Conservation (phyloP, 2,329 filamentous ascomycete species). For the Didymella segeticola region DNA sequence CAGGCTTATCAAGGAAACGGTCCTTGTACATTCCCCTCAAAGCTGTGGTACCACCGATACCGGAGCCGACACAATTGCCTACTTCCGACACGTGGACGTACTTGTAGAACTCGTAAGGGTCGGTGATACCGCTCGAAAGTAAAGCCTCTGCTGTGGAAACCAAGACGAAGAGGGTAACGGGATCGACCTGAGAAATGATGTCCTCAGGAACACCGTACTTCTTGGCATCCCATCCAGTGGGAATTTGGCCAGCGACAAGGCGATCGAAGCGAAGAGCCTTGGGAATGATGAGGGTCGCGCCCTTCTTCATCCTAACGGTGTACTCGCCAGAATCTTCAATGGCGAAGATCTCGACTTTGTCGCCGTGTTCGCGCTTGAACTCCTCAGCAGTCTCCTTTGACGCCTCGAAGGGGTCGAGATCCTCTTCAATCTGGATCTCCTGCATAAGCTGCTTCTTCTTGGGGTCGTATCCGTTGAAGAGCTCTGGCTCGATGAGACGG, state of each 20-base stretch:
- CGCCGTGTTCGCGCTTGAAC: constrained; percentile 95
- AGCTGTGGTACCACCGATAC: constrained; percentile 93
- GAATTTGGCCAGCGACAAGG: constrained; percentile 94
- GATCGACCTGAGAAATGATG: constrained; percentile 96
- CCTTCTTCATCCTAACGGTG: constrained; percentile 93
- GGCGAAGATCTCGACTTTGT: constrained; percentile 97
- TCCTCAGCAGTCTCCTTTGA: constrained; percentile 97
- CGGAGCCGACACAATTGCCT: constrained; percentile 97
- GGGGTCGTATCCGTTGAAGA: constrained; percentile 96
- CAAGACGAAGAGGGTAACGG: constrained; percentile 92
- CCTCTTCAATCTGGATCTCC: constrained; percentile 96
- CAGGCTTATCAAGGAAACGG: constrained; percentile 92
- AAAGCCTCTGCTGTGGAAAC: constrained; percentile 93
- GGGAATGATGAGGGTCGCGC: constrained; percentile 90
- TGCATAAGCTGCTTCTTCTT: constrained; percentile 98
- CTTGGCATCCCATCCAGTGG: constrained; percentile 96
- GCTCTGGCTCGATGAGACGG: constrained; percentile 94
- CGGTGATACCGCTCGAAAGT: constrained; percentile 91
- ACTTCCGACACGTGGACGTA: constrained; percentile 98
- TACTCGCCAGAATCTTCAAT: constrained; percentile 93
- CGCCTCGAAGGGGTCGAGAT: constrained; percentile 94
- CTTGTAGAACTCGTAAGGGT: constrained; percentile 99
- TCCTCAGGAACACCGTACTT: constrained; percentile 96
- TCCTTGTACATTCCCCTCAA: constrained; percentile 98
- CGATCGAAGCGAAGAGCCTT: constrained; percentile 98